Conservation (phyloP, 371 early-diverging fungal genomes). For the Apophysomyces trapeziformis region DNA sequence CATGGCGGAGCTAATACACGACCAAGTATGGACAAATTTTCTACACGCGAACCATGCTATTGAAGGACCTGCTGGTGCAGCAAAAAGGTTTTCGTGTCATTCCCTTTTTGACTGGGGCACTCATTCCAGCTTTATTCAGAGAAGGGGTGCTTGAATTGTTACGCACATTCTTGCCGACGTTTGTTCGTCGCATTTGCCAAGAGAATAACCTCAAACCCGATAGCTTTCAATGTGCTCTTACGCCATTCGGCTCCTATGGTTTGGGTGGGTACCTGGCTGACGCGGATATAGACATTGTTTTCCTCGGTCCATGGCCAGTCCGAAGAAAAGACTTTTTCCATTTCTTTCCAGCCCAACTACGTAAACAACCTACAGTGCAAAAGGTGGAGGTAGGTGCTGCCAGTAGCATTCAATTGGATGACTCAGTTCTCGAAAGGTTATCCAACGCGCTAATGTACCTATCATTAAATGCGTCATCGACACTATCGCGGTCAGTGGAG, state of each 20-base stretch:
- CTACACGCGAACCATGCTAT: slow-evolving; percentile 4
- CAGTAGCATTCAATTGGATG: background rate
- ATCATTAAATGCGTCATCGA: slow-evolving; percentile 44
- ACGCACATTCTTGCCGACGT: slow-evolving; percentile 9
- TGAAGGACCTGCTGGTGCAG: slow-evolving; percentile 6
- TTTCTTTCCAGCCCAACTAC: slow-evolving; percentile 24
- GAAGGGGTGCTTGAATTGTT: slow-evolving; percentile 18
- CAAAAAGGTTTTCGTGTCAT: slow-evolving; percentile 9
- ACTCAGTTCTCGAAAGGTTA: slow-evolving; percentile 20
- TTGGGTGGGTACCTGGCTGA: slow-evolving; percentile 35
- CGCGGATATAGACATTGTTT: slow-evolving; percentile 44
- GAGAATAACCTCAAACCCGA: slow-evolving; percentile 11
- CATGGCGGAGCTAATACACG: background rate
- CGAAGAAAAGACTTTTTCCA: slow-evolving; percentile 29
- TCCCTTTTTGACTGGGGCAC: background rate
- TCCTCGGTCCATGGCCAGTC: slow-evolving; percentile 30
- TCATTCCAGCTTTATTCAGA: slow-evolving; percentile 10
- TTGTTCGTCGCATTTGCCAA: slow-evolving; percentile 7
- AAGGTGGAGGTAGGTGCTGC: slow-evolving; percentile 35
- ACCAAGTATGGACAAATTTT: slow-evolving; percentile 1
- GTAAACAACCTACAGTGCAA: slow-evolving; percentile 19
- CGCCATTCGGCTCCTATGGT: slow-evolving; percentile 47
- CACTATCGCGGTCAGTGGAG: slow-evolving; percentile 32
- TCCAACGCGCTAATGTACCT: slow-evolving; percentile 40
- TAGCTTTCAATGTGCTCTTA: slow-evolving; percentile 24